These are phyloP conservation scores for Astraeus odoratus DNA, from an alignment of 768 basidiomycete species.

Conservation along the genomic window DNA sequence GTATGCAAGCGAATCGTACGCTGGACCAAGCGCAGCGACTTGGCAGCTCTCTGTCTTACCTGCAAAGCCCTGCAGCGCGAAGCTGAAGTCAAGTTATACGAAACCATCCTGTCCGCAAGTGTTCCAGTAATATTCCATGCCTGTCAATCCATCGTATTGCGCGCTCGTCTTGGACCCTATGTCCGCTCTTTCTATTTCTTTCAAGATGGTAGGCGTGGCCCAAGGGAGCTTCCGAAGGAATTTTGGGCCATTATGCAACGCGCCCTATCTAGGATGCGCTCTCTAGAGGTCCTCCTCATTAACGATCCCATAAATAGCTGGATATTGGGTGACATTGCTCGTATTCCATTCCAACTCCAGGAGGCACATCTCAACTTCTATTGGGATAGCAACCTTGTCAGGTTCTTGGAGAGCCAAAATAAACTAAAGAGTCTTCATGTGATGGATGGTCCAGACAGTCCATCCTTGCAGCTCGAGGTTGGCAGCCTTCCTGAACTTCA, in stretches of 20 bases:
- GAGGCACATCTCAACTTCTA: slow-evolving; percentile 42
- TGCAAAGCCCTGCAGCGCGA: slow-evolving; percentile 41
- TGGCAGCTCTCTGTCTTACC: slow-evolving; percentile 37
- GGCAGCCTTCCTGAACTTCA: slow-evolving; percentile 36
- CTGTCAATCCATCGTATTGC: slow-evolving; percentile 31
- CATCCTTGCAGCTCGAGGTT: slow-evolving; percentile 18
- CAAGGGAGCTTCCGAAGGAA: slow-evolving; percentile 17
- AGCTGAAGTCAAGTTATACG: slow-evolving; percentile 44
- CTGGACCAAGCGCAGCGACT: slow-evolving; percentile 30
- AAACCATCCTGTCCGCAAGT: slow-evolving; percentile 33
- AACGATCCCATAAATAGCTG: slow-evolving; percentile 38
- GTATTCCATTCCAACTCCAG: slow-evolving; percentile 39
- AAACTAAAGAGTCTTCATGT: slow-evolving; percentile 35
- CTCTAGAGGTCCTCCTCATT: slow-evolving; percentile 39
- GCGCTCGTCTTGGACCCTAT: slow-evolving; percentile 31
- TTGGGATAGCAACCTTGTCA: slow-evolving; percentile 41
- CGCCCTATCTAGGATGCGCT: slow-evolving; percentile 37
- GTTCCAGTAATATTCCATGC: slow-evolving; percentile 29
- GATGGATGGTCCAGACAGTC: slow-evolving; percentile 16
- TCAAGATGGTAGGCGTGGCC: slow-evolving; percentile 24
- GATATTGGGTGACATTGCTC: slow-evolving; percentile 36
- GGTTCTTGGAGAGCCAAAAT: slow-evolving; percentile 43
- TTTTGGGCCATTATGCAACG: slow-evolving; percentile 41
- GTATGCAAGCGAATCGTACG: slow-evolving; percentile 36
- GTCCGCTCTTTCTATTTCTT: slow-evolving; percentile 40